Conservation (phyloP, 78 protist genomes). For the Dictyostelium purpureum region DNA sequence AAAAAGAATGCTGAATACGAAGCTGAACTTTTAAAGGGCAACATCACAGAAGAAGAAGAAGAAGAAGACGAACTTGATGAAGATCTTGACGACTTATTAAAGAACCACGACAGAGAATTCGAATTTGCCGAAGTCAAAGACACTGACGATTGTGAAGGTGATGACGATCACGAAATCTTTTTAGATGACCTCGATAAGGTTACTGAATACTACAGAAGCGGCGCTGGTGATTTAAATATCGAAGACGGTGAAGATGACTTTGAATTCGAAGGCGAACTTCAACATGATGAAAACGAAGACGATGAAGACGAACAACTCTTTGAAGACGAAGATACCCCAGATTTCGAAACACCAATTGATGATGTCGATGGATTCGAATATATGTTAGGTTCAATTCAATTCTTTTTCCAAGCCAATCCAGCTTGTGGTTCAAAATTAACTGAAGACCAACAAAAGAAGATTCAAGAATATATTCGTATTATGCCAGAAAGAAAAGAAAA, state of each 20-base stretch:
- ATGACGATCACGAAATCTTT: slow-evolving; percentile 43
- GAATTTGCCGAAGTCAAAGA: slow-evolving; percentile 25
- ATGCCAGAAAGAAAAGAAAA: slow-evolving; percentile 39
- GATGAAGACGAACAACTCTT: slow-evolving; percentile 46
- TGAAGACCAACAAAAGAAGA: neutral
- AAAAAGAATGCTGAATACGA: slow-evolving; percentile 11
- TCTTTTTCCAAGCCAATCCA: slow-evolving; percentile 23
- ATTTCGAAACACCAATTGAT: slow-evolving; percentile 71
- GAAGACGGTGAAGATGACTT: slow-evolving; percentile 1
- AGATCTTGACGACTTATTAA: neutral
- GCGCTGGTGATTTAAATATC: neutral
- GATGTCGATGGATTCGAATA: slow-evolving; percentile 65
- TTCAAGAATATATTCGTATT: slow-evolving; percentile 7
- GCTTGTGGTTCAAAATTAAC: neutral
- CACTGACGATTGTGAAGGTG: slow-evolving; percentile 9
- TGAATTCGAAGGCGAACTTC: slow-evolving; percentile 12
- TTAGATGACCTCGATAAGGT: slow-evolving; percentile 26
- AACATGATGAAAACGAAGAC: neutral
- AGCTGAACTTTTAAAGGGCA: neutral
- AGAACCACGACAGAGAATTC: neutral
- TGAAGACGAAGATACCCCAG: slow-evolving; percentile 21
- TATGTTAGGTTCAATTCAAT: neutral
- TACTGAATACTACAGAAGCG: slow-evolving; percentile 4
- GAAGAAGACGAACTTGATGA: slow-evolving; percentile 36
- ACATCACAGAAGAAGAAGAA: slow-evolving; percentile 21